phyloP scores from a whole-genome alignment of 306 rosid species.

The Vicia villosa region DNA sequence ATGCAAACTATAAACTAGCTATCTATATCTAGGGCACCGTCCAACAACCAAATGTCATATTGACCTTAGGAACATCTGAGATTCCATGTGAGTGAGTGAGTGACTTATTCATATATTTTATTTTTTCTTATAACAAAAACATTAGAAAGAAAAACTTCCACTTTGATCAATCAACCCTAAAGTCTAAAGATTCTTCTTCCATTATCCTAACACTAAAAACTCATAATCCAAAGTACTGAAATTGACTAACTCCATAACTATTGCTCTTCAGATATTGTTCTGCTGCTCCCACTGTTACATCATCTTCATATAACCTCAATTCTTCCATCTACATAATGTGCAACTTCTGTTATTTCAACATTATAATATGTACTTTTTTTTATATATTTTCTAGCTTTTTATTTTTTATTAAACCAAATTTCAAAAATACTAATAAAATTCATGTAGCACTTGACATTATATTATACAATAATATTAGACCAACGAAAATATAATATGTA shows the following conservation, averaged over 20 bases:
- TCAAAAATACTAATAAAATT: not conserved
- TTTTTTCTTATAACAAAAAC: not conserved
- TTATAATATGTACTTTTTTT: not conserved
- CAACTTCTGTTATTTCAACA: not conserved
- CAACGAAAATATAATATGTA: too few relatives aligned
- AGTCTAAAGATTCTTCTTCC: slow-evolving; percentile 21
- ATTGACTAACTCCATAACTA: slow-evolving; percentile 46
- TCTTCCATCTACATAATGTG: slow-evolving; percentile 54
- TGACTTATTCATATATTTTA: slow-evolving; percentile 33
- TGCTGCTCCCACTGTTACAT: slow-evolving; percentile 42
- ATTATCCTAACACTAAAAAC: not conserved
- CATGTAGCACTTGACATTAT: too few relatives aligned
- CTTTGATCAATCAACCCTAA: not conserved
- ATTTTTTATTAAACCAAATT: not conserved
- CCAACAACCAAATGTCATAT: slow-evolving; percentile 44
- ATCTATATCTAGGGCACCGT: slow-evolving; percentile 30
- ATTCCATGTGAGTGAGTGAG: slow-evolving; percentile 26
- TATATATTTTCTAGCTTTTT: not conserved
- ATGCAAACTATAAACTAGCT: slow-evolving; percentile 26
- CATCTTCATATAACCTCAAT: slow-evolving; percentile 53
- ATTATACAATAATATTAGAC: too few relatives aligned
- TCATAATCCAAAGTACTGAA: slow-evolving; percentile 60
- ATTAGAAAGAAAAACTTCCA: not conserved
- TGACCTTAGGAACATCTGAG: slow-evolving; percentile 27
- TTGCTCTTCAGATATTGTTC: slow-evolving; percentile 39